Percentiles rank a stretch among this genome's conserved stretches.
Evolutionary conservation across 1,139 yeast genomes (phyloP).

Genomic region (Lodderomyces jiufengensis): DNA sequence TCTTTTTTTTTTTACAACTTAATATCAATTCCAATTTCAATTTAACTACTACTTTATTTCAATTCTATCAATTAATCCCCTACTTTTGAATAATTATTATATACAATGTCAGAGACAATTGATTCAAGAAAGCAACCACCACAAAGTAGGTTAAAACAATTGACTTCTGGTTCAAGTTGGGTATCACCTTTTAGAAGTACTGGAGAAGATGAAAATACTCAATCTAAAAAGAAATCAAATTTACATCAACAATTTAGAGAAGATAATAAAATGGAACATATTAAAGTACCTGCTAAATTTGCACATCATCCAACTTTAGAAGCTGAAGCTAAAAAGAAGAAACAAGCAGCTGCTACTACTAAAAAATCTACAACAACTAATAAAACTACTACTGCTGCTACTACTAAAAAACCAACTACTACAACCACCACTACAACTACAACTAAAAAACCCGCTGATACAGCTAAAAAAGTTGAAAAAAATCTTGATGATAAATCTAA

Average conservation of each 20-base stretch:
- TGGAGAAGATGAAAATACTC: constrained; percentile 11
- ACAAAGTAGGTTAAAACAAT: constrained; percentile 33
- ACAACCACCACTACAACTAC: constrained; percentile 14
- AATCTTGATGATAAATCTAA: constrained; percentile 10
- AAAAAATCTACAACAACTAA: constrained; percentile 19
- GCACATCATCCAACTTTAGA: constrained; percentile 41
- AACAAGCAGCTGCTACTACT: constrained; percentile 17
- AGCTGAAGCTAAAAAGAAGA: constrained; percentile 24
- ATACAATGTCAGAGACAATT: constrained; percentile 1
- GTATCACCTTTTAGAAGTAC: constrained; percentile 49
- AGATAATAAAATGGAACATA: constrained; percentile 30
- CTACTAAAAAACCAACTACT: constrained; percentile 9
- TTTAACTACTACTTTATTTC: no score
- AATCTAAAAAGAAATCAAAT: constrained; percentile 18
- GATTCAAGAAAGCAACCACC: constrained; percentile 6
- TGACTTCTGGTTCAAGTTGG: constrained; percentile 42
- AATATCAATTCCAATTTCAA: no score
- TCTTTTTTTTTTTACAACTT: no score
- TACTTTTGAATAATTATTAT: no score
- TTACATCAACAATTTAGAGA: constrained; percentile 35
- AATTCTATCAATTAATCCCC: no score
- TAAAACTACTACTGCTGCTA: constrained; percentile 11
- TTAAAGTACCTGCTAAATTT: constrained; percentile 41
- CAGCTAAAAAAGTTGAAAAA: constrained; percentile 8
- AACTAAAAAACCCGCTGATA: constrained; percentile 9